phyloP scores from a whole-genome alignment of 2,329 filamentous ascomycete species.

The Microcyclosporella mali region DNA sequence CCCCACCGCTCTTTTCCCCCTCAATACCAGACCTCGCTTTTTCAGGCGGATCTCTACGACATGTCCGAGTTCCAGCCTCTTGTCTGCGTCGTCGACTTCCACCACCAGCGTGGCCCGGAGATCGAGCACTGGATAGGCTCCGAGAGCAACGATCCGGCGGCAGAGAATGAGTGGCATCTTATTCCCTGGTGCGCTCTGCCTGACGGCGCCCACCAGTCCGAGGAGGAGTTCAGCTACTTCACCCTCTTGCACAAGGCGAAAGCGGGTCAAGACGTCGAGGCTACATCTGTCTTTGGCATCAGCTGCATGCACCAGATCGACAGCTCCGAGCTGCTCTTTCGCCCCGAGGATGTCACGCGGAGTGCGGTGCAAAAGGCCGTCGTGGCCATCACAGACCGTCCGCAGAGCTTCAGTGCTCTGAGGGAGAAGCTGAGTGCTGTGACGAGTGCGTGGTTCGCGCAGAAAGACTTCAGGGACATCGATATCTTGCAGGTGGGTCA shows the following conservation, averaged over 20 bases:
- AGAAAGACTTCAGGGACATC: slow-evolving; percentile 84
- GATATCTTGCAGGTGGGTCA: slow-evolving; percentile 66
- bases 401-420: slow-evolving; percentile 83
- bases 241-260: slow-evolving; percentile 57
- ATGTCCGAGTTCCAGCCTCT: slow-evolving; percentile 38
- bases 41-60: background rate
- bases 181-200: slow-evolving; percentile 95
- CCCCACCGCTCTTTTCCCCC: background rate
- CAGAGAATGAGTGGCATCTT: slow-evolving; percentile 81
- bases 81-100: slow-evolving; percentile 49
- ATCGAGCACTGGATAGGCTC: slow-evolving; percentile 86
- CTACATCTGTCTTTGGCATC: slow-evolving; percentile 74
- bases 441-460: slow-evolving; percentile 92
- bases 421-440: slow-evolving; percentile 85
- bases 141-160: slow-evolving; percentile 69
- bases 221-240: slow-evolving; percentile 98
- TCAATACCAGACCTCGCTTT: background rate
- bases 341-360: slow-evolving; percentile 84
- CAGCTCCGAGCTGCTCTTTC: slow-evolving; percentile 66
- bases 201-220: slow-evolving; percentile 88
- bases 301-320: slow-evolving; percentile 91
- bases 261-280: slow-evolving; percentile 17
- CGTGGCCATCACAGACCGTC: slow-evolving; percentile 86
- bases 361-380: slow-evolving; percentile 98
- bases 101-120: slow-evolving; percentile 68